Percentiles rank a stretch among this genome's conserved stretches.
Evolutionary conservation across 2,329 filamentous ascomycete species (phyloP).

Genomic region (Botrytis galanthina): DNA sequence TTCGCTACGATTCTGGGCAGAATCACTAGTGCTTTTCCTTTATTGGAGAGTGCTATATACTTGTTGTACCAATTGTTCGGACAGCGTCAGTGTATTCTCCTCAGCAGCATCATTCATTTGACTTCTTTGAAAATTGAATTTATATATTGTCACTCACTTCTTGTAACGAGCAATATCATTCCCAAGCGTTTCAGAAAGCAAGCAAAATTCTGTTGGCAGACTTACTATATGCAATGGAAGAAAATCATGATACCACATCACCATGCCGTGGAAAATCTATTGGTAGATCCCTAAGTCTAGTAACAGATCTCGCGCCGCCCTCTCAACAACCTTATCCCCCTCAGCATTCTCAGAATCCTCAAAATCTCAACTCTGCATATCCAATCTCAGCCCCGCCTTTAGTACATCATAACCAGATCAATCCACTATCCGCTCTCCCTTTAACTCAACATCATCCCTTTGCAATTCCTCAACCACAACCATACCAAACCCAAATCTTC

Average conservation of each 20-base stretch:
- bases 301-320: not conserved
- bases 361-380: not conserved
- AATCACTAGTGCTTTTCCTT: constrained; percentile 10
- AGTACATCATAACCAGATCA: not conserved
- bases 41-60: constrained; percentile 7
- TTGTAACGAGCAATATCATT: not conserved
- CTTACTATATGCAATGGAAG: not conserved
- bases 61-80: not conserved
- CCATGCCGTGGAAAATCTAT: not conserved
- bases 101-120: not conserved
- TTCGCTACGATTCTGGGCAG: not conserved
- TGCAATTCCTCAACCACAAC: not conserved
- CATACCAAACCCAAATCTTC: constrained; percentile 28
- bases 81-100: not conserved
- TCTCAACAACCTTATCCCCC: not conserved
- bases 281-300: not conserved
- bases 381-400: not conserved
- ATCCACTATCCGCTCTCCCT: not conserved
- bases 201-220: not conserved
- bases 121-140: not conserved
- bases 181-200: too few relatives aligned
- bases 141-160: not conserved
- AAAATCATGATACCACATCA: not conserved
- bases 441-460: constrained; percentile 32
- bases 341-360: not conserved